phyloP scores from a whole-genome alignment of 2,329 filamentous ascomycete species.

The Monosporascus sp. region DNA sequence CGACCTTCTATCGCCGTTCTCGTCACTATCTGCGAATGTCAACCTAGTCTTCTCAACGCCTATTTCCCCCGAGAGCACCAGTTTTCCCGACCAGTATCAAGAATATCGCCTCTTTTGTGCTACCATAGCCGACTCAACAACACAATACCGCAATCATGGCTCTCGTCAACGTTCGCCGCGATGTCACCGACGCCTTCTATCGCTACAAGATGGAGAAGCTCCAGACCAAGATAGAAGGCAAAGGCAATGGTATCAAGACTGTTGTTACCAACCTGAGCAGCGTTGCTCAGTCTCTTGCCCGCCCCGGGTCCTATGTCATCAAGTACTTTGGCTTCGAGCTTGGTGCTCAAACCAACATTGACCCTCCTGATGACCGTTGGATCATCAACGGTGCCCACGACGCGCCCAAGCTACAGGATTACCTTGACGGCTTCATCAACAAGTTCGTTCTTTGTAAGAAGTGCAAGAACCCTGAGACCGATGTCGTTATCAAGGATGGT shows the following conservation, averaged over 20 bases:
- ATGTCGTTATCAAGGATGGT: conserved; percentile 90
- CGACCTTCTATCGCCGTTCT: conserved; percentile 30
- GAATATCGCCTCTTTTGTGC: conserved; percentile 7
- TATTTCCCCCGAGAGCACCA: conserved; percentile 19
- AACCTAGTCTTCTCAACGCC: conserved; percentile 17
- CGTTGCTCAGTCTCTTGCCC: conserved; percentile 85
- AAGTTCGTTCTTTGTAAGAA: conserved; percentile 99
- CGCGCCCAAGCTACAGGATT: conserved; percentile 90
- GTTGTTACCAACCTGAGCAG: conserved; percentile 96
- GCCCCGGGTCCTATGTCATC: conserved; percentile 92
- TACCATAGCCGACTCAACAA: conserved; percentile 11
- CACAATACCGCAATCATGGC: conserved; percentile 68
- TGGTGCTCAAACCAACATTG: conserved; percentile 96
- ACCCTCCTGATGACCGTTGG: conserved; percentile 96
- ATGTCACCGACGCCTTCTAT: conserved; percentile 98
- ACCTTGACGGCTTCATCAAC: conserved; percentile 96
- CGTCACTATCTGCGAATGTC: conserved; percentile 27
- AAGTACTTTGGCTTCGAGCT: conserved; percentile 99
- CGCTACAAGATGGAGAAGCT: conserved; percentile 99
- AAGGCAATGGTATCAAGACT: conserved; percentile 99
- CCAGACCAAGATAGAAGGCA: conserved; percentile 99
- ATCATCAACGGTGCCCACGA: conserved; percentile 99
- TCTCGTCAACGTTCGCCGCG: conserved; percentile 96
- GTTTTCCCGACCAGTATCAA: conserved; percentile 9
- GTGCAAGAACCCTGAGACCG: conserved; percentile 99